Conservation (phyloP, 1,139 yeast genomes). For the Magnusiomyces sp. region DNA sequence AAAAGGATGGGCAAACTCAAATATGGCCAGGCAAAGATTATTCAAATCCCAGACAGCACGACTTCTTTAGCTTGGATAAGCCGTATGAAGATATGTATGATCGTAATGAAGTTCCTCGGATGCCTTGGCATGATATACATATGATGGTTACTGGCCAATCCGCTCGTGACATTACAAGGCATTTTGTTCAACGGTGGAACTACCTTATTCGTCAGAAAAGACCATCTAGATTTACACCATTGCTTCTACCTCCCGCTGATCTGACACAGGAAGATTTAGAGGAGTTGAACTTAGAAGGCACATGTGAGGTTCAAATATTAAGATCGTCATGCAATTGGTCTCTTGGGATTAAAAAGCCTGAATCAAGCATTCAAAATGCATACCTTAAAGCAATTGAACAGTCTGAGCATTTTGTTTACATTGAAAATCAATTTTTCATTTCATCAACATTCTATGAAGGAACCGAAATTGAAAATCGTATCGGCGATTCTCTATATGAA, state of each 20-base stretch:
- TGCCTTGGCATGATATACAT: conserved; percentile 99
- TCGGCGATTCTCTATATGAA: conserved; percentile 95
- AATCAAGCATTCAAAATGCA: conserved; percentile 87
- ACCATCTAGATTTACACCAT: conserved; percentile 88
- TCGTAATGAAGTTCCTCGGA: conserved; percentile 69
- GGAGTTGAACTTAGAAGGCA: conserved; percentile 60
- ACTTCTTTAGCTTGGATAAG: conserved; percentile 67
- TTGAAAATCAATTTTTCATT: conserved; percentile 90
- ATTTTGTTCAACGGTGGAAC: conserved; percentile 97
- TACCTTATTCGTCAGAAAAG: conserved; percentile 84
- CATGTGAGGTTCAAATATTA: conserved; percentile 84
- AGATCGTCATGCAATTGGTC: conserved; percentile 94
- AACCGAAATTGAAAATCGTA: conserved; percentile 72
- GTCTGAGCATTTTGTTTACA: conserved; percentile 85
- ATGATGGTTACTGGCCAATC: conserved; percentile 95
- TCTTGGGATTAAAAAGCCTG: conserved; percentile 73
- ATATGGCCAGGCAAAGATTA: conserved; percentile 95
- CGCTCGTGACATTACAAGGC: conserved; percentile 87
- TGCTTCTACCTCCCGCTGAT: conserved; percentile 88
- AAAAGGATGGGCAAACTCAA: conserved; percentile 33
- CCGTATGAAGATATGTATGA: conserved; percentile 94
- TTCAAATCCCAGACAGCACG: conserved; percentile 89
- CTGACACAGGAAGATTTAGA: conserved; percentile 63
- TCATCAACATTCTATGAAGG: conserved; percentile 86
- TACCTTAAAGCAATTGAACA: conserved; percentile 84